Evolutionary conservation across 495 filamentous ascomycete species (phyloP).

Genomic region (Parathielavia appendiculata): DNA sequence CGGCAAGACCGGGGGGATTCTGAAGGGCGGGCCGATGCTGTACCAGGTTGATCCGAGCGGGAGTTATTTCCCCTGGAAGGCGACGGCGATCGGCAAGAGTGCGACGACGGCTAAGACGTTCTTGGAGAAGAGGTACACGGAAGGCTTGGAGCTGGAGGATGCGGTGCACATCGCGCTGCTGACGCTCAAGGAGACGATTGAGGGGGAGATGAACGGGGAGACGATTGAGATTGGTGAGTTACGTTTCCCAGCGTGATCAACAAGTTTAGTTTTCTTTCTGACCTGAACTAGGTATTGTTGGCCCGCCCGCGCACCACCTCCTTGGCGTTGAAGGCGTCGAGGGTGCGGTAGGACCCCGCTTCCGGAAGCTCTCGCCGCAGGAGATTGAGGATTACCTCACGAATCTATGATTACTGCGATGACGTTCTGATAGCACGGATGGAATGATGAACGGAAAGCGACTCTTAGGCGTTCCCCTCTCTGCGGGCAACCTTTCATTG

Average conservation of each 20-base stretch:
- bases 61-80: conserved; percentile 98
- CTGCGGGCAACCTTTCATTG: conserved; percentile 17
- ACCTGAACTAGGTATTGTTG: conserved; percentile 70
- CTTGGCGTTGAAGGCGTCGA: conserved; percentile 91
- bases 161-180: conserved; percentile 96
- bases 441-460: conserved; percentile 8
- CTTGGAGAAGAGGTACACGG: conserved; percentile 96
- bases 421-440: conserved; percentile 22
- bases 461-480: conserved; percentile 16
- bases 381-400: conserved; percentile 99
- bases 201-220: conserved; percentile 98
- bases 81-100: conserved; percentile 97
- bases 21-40: conserved; percentile 92
- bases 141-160: conserved; percentile 95
- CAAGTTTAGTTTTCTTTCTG: neutral
- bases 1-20: conserved; percentile 85
- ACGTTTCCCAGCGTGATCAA: neutral
- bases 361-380: conserved; percentile 91
- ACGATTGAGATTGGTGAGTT: conserved; percentile 93
- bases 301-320: conserved; percentile 85
- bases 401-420: conserved; percentile 61
- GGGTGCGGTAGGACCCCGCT: conserved; percentile 82
- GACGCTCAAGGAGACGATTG: conserved; percentile 98
- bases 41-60: conserved; percentile 98
- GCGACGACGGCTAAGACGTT: conserved; percentile 98